Evolutionary conservation across 345 rosid species (phyloP).

Genomic region (Citropsis articulata): DNA sequence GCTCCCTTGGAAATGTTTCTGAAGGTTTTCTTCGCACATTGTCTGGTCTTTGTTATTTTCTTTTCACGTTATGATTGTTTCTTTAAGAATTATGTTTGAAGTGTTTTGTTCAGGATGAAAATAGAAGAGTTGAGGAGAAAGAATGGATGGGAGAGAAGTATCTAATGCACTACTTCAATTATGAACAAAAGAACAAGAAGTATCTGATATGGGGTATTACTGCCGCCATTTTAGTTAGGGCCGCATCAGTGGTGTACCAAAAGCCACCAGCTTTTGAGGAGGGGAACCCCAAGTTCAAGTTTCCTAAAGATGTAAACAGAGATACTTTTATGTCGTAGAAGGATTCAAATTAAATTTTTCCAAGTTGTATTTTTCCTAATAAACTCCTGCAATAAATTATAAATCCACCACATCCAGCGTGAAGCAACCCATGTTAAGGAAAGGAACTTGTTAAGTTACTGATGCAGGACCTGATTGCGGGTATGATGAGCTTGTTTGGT

Average conservation of each 20-base stretch:
- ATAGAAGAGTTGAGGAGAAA: constrained; percentile 55
- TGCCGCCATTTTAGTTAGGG: constrained; percentile 64
- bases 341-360: background rate
- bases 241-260: constrained; percentile 65
- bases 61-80: background rate
- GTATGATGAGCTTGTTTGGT: too few relatives aligned
- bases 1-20: constrained; percentile 89
- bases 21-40: constrained; percentile 43
- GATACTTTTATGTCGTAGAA: constrained; percentile 32
- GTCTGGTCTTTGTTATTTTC: background rate
- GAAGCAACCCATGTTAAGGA: background rate
- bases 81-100: constrained; percentile 3
- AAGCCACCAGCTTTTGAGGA: constrained; percentile 57
- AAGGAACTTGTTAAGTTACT: too few relatives aligned
- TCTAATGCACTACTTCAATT: constrained; percentile 60
- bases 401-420: background rate
- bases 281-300: constrained; percentile 58
- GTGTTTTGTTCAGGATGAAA: constrained; percentile 49
- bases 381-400: constrained; percentile 14
- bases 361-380: background rate
- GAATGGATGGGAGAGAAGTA: constrained; percentile 69
- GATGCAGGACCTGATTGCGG: too few relatives aligned
- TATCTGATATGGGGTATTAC: constrained; percentile 72
- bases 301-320: constrained; percentile 37
- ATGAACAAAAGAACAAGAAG: constrained; percentile 43